These are phyloP conservation scores for Talaromyces borbonicus DNA, from an alignment of 495 filamentous ascomycete genomes.

Conservation along the genomic window DNA sequence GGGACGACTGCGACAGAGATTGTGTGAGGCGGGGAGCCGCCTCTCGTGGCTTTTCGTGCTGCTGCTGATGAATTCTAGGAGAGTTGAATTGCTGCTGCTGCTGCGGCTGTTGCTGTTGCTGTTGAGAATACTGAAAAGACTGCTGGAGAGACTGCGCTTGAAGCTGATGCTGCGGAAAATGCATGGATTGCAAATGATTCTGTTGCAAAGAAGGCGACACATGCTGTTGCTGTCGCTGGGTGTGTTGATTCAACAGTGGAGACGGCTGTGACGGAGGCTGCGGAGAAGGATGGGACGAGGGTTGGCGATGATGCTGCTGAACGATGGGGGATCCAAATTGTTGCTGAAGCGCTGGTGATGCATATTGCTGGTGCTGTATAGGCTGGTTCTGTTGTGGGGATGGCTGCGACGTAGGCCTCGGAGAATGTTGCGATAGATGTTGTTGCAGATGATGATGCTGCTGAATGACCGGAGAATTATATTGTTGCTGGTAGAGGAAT, in stretches of 20 bases:
- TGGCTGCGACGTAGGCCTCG: neutral
- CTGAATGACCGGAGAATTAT: slow-evolving; percentile 8
- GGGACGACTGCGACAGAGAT: slow-evolving; percentile 14
- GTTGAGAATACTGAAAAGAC: neutral
- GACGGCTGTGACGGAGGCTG: slow-evolving; percentile 6
- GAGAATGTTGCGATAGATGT: slow-evolving; percentile 12
- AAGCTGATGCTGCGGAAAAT: neutral
- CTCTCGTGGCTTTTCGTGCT: slow-evolving; percentile 7
- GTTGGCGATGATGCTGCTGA: neutral
- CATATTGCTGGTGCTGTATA: slow-evolving; percentile 9
- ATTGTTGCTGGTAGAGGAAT: slow-evolving; percentile 10
- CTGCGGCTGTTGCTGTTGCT: slow-evolving; percentile 6
- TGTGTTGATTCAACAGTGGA: slow-evolving; percentile 3
- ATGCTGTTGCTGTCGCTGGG: slow-evolving; percentile 4
- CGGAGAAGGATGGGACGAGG: slow-evolving; percentile 2
- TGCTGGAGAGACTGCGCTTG: neutral
- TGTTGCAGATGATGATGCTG: slow-evolving; percentile 12
- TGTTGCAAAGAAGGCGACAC: neutral
- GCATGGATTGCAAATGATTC: neutral
- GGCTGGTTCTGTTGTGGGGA: neutral
- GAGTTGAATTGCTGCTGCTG: slow-evolving; percentile 6
- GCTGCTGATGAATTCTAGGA: slow-evolving; percentile 9
- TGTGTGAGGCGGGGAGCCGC: slow-evolving; percentile 3
- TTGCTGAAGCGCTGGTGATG: neutral
- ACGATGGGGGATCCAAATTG: slow-evolving; percentile 1